These are phyloP conservation scores for Aspergillus taichungensis DNA, from an alignment of 495 filamentous ascomycete genomes.

Conservation along the genomic window DNA sequence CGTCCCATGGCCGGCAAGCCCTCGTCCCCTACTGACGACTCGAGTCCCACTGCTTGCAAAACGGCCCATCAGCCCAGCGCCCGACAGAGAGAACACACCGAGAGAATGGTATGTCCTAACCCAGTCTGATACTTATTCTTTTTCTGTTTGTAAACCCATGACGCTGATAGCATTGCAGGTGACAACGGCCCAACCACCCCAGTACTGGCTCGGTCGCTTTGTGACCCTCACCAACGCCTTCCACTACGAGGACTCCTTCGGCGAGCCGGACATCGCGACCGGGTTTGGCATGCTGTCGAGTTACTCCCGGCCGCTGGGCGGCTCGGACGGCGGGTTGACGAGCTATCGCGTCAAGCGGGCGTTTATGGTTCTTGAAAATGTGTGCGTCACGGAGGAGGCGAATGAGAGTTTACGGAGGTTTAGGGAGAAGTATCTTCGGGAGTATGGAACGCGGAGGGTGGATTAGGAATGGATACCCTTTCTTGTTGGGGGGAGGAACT, in stretches of 20 bases:
- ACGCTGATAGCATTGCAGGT: slow-evolving; percentile 7
- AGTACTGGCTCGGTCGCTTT: slow-evolving; percentile 52
- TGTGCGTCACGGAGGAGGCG: slow-evolving; percentile 43
- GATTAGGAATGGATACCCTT: not conserved
- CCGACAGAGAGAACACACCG: slow-evolving; percentile 2
- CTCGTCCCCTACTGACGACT: not conserved
- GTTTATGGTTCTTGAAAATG: slow-evolving; percentile 35
- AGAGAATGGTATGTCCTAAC: slow-evolving; percentile 9
- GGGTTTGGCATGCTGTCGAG: slow-evolving; percentile 15
- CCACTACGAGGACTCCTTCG: slow-evolving; percentile 36
- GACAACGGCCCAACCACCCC: slow-evolving; percentile 9
- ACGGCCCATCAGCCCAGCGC: not conserved
- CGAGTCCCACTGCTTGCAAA: not conserved
- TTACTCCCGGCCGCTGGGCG: slow-evolving; percentile 12
- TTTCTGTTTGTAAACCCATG: not conserved
- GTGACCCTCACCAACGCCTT: slow-evolving; percentile 43
- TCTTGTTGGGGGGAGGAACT: not conserved
- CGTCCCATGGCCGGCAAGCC: not conserved
- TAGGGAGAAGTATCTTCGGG: slow-evolving; percentile 35
- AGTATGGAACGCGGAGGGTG: slow-evolving; percentile 15
- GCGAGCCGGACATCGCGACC: slow-evolving; percentile 14
- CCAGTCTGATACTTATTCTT: not conserved
- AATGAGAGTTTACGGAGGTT: slow-evolving; percentile 37
- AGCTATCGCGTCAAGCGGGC: slow-evolving; percentile 34
- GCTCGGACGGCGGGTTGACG: slow-evolving; percentile 7